Evolutionary conservation across 495 filamentous ascomycete genomes (phyloP), one percentile per base, ranked within the genome.

Genomic region (Mytilinidion resinicola): DNA sequence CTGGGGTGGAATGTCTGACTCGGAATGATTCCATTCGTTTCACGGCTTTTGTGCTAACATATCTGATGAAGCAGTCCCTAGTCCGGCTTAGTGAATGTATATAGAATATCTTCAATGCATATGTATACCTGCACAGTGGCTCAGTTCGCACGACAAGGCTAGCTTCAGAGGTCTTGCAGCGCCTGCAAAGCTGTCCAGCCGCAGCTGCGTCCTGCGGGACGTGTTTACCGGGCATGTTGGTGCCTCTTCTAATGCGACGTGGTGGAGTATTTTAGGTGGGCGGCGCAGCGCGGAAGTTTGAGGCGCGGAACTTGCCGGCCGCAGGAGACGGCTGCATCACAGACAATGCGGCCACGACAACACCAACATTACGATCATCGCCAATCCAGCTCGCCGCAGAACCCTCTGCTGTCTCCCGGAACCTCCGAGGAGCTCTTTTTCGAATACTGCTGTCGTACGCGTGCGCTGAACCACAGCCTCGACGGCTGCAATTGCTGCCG

Each of bases 1-100:
- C 64, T 61, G 66, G 49, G 1, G 66, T 43, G 15, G 69, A 54
- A 55, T 72, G 50, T 12, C 71, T 66, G 63, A 74, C 69, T 65
- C 70, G 77, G 70, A 83, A 86, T 44, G 73, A 76, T 66, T 88
- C 87, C 76, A 92, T 86, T 41, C 89, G 87, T 64, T 89, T 90
- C 61, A 88, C 71, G 60, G 84, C 80, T 67, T 96, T 96, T 53
- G 80, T 83, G 30, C 77, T 71, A 53, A 91, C 77, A 70, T 90
- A 96, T 65, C 78, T 79, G 51, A 77, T 68, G 72, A 93, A 95
- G 71, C 92, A 97, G 38, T 80, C 72, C 42, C 89, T 92, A 57
- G 9, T 4, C 49, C 8, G 33, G 38, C 59, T 70, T 65, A 78
- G 63, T 46, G 11, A 21, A 51, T 42, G 14, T 5, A 41, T 2